phyloP scores from a whole-genome alignment of 345 rosid species.

The Syzygium jambos region DNA sequence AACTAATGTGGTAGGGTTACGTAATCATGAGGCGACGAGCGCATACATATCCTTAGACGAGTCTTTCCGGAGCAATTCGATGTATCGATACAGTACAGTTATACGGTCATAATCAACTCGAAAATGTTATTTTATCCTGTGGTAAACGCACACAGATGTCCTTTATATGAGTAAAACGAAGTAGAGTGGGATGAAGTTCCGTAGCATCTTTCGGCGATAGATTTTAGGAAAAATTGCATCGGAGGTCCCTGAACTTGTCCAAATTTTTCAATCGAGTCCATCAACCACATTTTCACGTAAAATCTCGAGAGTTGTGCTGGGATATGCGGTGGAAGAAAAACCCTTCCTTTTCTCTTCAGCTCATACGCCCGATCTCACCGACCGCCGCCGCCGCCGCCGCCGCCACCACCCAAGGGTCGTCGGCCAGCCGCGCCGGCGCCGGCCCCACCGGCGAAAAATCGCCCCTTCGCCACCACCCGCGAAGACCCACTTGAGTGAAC shows the following conservation, averaged over 20 bases:
- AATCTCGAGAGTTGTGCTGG: too few relatives aligned
- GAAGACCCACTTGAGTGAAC: neutral
- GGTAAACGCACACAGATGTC: neutral
- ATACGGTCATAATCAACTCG: neutral
- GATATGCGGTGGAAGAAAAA: neutral
- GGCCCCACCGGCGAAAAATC: neutral
- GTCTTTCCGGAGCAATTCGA: neutral
- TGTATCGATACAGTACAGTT: neutral
- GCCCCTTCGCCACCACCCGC: neutral
- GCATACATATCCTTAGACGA: neutral
- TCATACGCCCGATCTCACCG: neutral
- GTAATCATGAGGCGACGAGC: neutral
- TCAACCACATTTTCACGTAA: too few relatives aligned
- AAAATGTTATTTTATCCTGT: neutral
- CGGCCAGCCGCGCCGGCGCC: neutral
- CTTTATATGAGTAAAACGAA: neutral
- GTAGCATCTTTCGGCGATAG: neutral
- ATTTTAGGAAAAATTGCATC: neutral
- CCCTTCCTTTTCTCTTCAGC: neutral
- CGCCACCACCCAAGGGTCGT: neutral
- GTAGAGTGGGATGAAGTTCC: neutral
- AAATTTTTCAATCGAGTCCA: neutral
- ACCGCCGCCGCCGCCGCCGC: neutral
- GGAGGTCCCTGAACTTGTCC: neutral
- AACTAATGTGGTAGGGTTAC: rapidly evolving